Base-by-base conservation (phyloP, 1,139 yeast species). In the Taphrina pruni region DNA sequence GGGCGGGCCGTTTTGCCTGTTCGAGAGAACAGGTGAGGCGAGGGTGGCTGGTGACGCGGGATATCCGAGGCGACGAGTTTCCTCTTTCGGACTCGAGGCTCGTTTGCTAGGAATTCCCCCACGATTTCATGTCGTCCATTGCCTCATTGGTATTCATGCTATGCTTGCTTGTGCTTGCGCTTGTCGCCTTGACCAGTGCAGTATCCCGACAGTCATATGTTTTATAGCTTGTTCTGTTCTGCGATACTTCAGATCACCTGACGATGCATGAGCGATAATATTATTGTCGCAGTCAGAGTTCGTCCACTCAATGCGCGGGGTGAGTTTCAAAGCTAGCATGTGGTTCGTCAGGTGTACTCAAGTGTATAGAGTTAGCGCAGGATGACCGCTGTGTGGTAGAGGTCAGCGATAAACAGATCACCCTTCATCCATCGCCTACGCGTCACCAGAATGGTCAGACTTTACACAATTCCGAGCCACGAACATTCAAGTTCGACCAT, bases 211-310 rank as follows among this genome's bases (percentile, higher is more conserved):
- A 26, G 32, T 26, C 4, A 26, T 26, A 26, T 26, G 4, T 2
- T 26, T 4, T 2, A 26, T 26, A 4, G 4, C 32, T 26, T 6
- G 6, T 39, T 39, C 3, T 6, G 14, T 9, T 14, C 14, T 39
- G 11, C 43, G 14, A 39, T 6, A 39, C 2, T 2, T 14, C 14
- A 9, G 2, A 6, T 3, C 6, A 14, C 7, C 43, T 6, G 43
- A 11, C 48, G 21, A n/a, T 17, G 43, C 50, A 58, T 54, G 60
- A 45, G 43, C 26, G 78, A 79, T n/a, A 79, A 79, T 69, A 77
- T 80, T 65, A 78, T 77, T 70, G 82, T 80, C 5, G 81, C 78
- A 2, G 81, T 80, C 1, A 70, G 82, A 64, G 80, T 76, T 9
- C 72, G 82, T 32, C 82, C 82, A 17, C 73, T 79, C 50, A 74